Evolutionary conservation across 2,329 filamentous ascomycete genomes (phyloP).

Genomic region (Pyrenochaeta sp.): DNA sequence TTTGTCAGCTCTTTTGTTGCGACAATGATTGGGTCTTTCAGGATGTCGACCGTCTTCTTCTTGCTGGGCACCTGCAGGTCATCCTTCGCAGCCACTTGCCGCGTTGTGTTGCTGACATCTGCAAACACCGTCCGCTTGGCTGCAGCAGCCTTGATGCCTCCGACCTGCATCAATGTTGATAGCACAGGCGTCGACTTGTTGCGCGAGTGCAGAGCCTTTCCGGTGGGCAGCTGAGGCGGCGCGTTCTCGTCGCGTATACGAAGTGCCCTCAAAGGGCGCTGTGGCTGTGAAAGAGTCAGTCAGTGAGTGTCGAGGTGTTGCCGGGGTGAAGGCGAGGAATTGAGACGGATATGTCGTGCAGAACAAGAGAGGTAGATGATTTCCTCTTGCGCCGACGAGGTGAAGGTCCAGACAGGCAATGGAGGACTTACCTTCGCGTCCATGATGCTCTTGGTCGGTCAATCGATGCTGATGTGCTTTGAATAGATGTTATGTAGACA

Average conservation of each 20-base stretch:
- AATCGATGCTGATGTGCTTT: slow-evolving; percentile 26
- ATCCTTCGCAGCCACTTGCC: slow-evolving; percentile 58
- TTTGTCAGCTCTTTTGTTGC: slow-evolving; percentile 52
- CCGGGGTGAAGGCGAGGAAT: slow-evolving; percentile 9
- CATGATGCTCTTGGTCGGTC: slow-evolving; percentile 43
- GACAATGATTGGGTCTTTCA: slow-evolving; percentile 42
- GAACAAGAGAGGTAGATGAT: slow-evolving; percentile 5
- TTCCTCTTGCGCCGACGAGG: background rate
- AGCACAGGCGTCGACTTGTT: slow-evolving; percentile 79
- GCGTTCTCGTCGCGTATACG: slow-evolving; percentile 77
- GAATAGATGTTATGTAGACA: slow-evolving; percentile 24
- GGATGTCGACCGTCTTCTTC: slow-evolving; percentile 48
- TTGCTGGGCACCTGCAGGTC: slow-evolving; percentile 60
- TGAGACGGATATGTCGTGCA: slow-evolving; percentile 5
- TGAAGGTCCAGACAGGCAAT: slow-evolving; percentile 5
- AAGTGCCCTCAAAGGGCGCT: slow-evolving; percentile 68
- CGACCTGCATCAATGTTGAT: slow-evolving; percentile 63
- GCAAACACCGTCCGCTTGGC: slow-evolving; percentile 82
- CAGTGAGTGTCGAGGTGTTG: slow-evolving; percentile 18
- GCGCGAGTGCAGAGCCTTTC: slow-evolving; percentile 72
- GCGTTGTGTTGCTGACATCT: slow-evolving; percentile 78
- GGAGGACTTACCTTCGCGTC: slow-evolving; percentile 54
- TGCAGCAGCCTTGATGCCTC: slow-evolving; percentile 67
- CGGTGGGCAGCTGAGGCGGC: slow-evolving; percentile 49
- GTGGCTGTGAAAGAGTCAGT: slow-evolving; percentile 64